Conservation (phyloP, 2,329 filamentous ascomycete genomes). For the Onygena corvina region DNA sequence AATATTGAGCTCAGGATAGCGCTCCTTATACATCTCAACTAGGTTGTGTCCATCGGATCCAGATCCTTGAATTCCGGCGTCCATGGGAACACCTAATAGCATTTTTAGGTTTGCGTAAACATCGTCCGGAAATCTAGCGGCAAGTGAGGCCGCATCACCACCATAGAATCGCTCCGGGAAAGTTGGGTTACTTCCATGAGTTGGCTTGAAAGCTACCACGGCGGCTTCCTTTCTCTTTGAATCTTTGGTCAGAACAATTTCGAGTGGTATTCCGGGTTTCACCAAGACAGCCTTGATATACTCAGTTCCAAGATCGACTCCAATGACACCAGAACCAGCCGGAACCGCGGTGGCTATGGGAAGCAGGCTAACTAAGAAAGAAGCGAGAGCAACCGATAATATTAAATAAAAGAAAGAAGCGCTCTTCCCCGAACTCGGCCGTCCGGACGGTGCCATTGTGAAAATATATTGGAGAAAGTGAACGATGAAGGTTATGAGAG, state of each 20-base stretch:
- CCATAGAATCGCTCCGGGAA: constrained; percentile 89
- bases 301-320: constrained; percentile 87
- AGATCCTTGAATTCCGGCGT: constrained; percentile 35
- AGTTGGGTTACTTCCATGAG: constrained; percentile 49
- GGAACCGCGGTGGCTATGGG: constrained; percentile 44
- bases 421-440: constrained; percentile 26
- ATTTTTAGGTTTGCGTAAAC: constrained; percentile 91
- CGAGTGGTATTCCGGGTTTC: constrained; percentile 91
- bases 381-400: constrained; percentile 37
- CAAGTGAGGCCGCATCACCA: constrained; percentile 76
- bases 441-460: constrained; percentile 38
- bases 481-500: not conserved
- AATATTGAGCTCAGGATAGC: constrained; percentile 68
- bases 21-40: constrained; percentile 56
- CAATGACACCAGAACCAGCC: constrained; percentile 66
- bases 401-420: constrained; percentile 16
- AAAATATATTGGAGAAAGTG: not conserved
- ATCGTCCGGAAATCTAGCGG: constrained; percentile 78
- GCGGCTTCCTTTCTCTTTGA: constrained; percentile 90
- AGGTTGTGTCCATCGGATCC: constrained; percentile 34
- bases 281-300: constrained; percentile 94
- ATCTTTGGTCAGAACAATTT: constrained; percentile 96
- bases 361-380: constrained; percentile 43
- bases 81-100: constrained; percentile 60
- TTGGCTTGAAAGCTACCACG: constrained; percentile 85